These are phyloP conservation scores for Tulasnella sp. DNA, from an alignment of 768 basidiomycete genomes.

Conservation along the genomic window DNA sequence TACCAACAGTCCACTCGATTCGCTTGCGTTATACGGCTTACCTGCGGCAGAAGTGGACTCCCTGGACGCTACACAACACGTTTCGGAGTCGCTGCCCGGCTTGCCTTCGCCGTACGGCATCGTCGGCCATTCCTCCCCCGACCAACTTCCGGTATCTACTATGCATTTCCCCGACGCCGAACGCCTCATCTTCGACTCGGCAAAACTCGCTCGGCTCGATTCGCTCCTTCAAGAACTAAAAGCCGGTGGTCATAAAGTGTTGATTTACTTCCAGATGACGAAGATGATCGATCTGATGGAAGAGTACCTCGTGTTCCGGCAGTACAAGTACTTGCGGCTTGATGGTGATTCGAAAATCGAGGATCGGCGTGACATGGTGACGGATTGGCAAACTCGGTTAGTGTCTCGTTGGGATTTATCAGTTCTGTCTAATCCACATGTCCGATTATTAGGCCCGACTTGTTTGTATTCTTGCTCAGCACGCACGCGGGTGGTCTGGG, in stretches of 20 bases:
- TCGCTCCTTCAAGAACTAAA: slow-evolving; percentile 83
- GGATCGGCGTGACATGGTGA: slow-evolving; percentile 97
- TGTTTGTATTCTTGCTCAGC: slow-evolving; percentile 81
- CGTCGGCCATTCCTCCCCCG: slow-evolving; percentile 45
- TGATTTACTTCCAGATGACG: slow-evolving; percentile 99
- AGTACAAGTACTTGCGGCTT: slow-evolving; percentile 86
- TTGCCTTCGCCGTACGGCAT: slow-evolving; percentile 52
- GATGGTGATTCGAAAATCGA: slow-evolving; percentile 92
- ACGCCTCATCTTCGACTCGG: slow-evolving; percentile 89
- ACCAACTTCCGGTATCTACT: slow-evolving; percentile 66
- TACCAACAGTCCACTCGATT: slow-evolving; percentile 58
- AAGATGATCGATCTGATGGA: slow-evolving; percentile 99
- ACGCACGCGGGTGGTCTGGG: slow-evolving; percentile 93
- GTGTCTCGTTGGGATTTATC: slow-evolving; percentile 20
- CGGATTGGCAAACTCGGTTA: slow-evolving; percentile 95
- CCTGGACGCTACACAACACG: slow-evolving; percentile 36
- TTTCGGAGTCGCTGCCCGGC: slow-evolving; percentile 42
- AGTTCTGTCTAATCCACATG: background rate
- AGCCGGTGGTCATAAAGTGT: slow-evolving; percentile 78
- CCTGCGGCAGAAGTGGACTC: slow-evolving; percentile 54
- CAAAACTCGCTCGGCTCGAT: slow-evolving; percentile 87
- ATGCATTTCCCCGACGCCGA: slow-evolving; percentile 95
- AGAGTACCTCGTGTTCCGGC: slow-evolving; percentile 92
- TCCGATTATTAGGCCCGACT: slow-evolving; percentile 50
- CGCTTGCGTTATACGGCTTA: slow-evolving; percentile 73